Base-by-base conservation (phyloP, 2,329 filamentous ascomycete species). In the Didymella exigua region DNA sequence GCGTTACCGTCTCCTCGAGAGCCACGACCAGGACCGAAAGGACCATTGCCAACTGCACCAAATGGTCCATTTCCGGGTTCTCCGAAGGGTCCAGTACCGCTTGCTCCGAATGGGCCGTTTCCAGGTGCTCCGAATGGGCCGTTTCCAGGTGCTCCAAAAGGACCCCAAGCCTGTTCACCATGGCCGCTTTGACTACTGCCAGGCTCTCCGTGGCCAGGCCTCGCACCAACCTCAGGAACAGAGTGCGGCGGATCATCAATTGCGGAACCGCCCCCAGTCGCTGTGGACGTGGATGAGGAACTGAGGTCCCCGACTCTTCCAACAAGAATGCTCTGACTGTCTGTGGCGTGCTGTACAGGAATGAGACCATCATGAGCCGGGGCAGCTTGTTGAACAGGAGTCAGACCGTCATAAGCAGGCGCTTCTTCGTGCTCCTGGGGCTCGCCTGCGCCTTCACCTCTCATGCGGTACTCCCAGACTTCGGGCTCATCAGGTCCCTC, bases 201-300 rank as follows among this genome's bases (percentile, higher is more conserved):
- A 44, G 21, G 23, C 19, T 10, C 36, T 21, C 24, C 33, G 21
- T 41, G 49, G n/a, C 19, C 18, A 16, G 49, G 9, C 4, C 21
- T 31, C 21, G 54, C 13, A n/a, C 27, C 52, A 43, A 49, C 40
- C n/a, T 59, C 57, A 2, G 63, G 65, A 14, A 68, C 34, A 11
- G 69, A 69, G 47, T 71, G 65, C 2, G 65, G 65, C 7, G 66
- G 71, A 31, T 72, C 66, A 3, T 66, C 61, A 19, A 54, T 36
- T 0, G 48, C 50, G 9, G 40, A 24, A 34, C 36, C 24, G 5
- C 40, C 34, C 16, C 36, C 36, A 1, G 53, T 40, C 7, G 24
- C 19, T 8, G 5, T 19, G 1, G 57, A 10, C 31, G 46, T 11
- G 30, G 40, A 9, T 1, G 41, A n/a, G 5, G 48, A 4, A 9